phyloP scores from a whole-genome alignment of 805 yeast genomes.

The Maudiozyma barnettii region DNA sequence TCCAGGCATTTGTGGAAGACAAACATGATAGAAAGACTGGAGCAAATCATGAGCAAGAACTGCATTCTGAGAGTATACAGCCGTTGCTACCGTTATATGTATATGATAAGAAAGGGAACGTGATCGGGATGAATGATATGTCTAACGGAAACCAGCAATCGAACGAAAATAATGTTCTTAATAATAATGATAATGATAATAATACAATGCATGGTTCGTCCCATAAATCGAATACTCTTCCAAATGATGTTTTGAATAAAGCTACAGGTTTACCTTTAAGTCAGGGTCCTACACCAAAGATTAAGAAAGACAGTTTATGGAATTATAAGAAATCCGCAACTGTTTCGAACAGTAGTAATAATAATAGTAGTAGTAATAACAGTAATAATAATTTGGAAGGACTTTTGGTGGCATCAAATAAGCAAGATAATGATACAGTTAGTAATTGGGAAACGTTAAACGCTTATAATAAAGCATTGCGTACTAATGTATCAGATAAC shows the following conservation, averaged over 20 bases:
- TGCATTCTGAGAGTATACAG: neutral
- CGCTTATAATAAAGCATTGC: constrained; percentile 19
- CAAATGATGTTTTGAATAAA: constrained; percentile 39
- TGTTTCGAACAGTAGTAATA: neutral
- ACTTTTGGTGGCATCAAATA: neutral
- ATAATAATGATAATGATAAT: neutral
- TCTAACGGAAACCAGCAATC: neutral
- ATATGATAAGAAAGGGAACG: constrained; percentile 1
- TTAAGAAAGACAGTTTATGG: constrained; percentile 49
- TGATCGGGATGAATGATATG: constrained; percentile 2
- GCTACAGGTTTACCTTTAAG: constrained; percentile 70
- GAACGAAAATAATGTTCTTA: neutral
- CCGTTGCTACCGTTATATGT: neutral
- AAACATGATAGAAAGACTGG: neutral
- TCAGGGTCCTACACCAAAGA: constrained; percentile 52
- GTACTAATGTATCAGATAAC: constrained; percentile 29
- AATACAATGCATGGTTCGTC: no score
- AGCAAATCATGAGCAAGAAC: neutral
- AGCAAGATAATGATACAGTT: neutral
- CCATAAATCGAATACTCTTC: neutral
- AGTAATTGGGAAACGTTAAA: constrained; percentile 8
- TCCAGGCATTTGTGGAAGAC: constrained; percentile 19
- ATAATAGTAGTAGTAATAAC: neutral
- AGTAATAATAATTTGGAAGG: neutral
- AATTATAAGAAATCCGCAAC: constrained; percentile 27